These are phyloP conservation scores for Ascobolus immersus DNA, from an alignment of 495 filamentous ascomycete species.

Conservation along the genomic window DNA sequence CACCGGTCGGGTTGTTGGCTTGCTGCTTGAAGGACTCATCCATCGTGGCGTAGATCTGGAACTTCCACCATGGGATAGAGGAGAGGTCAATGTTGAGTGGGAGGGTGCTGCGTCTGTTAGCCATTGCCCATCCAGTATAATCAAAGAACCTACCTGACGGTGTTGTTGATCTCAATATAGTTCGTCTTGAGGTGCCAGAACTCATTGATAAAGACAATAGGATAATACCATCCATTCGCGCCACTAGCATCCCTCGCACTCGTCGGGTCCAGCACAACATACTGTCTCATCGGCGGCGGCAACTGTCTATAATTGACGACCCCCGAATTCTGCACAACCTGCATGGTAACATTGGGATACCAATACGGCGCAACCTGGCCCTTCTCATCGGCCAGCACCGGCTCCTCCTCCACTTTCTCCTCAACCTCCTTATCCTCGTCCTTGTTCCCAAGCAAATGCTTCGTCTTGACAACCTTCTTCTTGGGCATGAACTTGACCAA, in stretches of 20 bases:
- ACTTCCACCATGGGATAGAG: conserved; percentile 76
- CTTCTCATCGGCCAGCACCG: conserved; percentile 24
- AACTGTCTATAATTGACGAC: conserved; percentile 35
- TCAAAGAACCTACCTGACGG: conserved; percentile 31
- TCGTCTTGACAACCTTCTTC: conserved; percentile 79
- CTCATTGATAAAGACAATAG: conserved; percentile 71
- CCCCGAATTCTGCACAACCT: conserved; percentile 62
- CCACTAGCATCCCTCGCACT: conserved; percentile 55
- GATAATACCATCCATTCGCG: conserved; percentile 91
- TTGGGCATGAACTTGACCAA: conserved; percentile 73
- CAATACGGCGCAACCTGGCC: conserved; percentile 59
- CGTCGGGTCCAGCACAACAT: conserved; percentile 46
- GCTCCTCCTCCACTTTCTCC: conserved; percentile 14
- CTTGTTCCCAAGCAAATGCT: conserved; percentile 45
- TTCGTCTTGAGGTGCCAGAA: conserved; percentile 89
- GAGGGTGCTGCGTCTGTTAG: conserved; percentile 18
- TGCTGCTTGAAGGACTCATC: conserved; percentile 69
- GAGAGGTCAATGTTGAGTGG: conserved; percentile 66
- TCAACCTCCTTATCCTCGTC: conserved; percentile 22
- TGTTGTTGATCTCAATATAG: conserved; percentile 82
- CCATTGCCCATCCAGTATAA: not conserved
- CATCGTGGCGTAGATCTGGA: conserved; percentile 54
- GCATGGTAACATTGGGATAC: conserved; percentile 80
- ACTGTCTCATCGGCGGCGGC: conserved; percentile 50
- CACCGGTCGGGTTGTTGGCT: conserved; percentile 29